phyloP scores from a whole-genome alignment of 768 basidiomycete genomes.

The Tubosaeta sp. region DNA sequence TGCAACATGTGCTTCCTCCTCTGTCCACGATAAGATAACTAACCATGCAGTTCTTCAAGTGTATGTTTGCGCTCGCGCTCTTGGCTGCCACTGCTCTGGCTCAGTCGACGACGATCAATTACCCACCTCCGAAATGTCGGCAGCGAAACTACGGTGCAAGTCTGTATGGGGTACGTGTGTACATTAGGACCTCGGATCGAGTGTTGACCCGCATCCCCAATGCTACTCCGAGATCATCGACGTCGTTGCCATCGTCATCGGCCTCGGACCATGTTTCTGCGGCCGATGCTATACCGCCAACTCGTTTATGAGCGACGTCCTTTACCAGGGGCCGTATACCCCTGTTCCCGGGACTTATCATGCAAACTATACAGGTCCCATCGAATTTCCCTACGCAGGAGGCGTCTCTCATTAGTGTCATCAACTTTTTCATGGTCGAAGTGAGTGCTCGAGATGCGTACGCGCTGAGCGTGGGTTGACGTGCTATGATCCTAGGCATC shows the following conservation, averaged over 20 bases:
- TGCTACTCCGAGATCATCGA: constrained; percentile 22
- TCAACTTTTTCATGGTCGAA: constrained; percentile 37
- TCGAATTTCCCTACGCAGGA: constrained; percentile 19
- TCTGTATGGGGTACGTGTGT: constrained; percentile 7
- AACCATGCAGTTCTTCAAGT: constrained; percentile 17
- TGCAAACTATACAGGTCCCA: constrained; percentile 34
- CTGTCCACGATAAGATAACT: not conserved
- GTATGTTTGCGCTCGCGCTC: constrained; percentile 10
- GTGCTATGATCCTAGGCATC: constrained; percentile 5
- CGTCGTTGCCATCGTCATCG: constrained; percentile 30
- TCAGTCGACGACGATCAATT: constrained; percentile 4
- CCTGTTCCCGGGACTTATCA: constrained; percentile 16
- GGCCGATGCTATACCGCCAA: constrained; percentile 21
- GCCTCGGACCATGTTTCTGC: constrained; percentile 24
- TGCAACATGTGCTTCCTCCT: not conserved
- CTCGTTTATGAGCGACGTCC: constrained; percentile 26
- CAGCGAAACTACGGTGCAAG: constrained; percentile 4
- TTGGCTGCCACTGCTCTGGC: constrained; percentile 9
- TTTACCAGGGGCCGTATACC: constrained; percentile 34
- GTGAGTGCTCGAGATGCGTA: constrained; percentile 23
- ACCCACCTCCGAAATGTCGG: constrained; percentile 5
- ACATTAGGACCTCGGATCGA: not conserved
- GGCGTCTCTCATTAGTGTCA: constrained; percentile 32
- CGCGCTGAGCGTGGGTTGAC: not conserved
- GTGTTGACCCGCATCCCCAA: constrained; percentile 3